phyloP scores from a whole-genome alignment of 768 basidiomycete genomes.

The Lepiota venenata region DNA sequence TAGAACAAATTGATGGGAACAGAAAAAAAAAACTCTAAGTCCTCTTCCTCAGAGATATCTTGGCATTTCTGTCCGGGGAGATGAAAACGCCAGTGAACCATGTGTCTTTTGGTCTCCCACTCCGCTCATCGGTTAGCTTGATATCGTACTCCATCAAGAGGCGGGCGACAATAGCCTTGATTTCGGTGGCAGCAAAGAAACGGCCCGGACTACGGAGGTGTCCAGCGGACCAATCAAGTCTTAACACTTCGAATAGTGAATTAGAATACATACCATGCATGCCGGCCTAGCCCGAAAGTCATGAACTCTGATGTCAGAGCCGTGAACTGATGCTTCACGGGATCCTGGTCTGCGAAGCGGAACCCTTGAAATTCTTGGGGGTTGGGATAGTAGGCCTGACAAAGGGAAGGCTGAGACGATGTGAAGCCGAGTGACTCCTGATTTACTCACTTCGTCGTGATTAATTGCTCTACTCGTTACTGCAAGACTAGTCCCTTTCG shows the following conservation, averaged over 20 bases:
- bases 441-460: constrained; percentile 14
- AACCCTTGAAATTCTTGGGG: constrained; percentile 36
- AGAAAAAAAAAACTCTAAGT: too few species aligned
- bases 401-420: not conserved
- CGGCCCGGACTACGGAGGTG: constrained; percentile 28
- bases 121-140: constrained; percentile 19
- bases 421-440: too few species aligned
- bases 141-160: constrained; percentile 38
- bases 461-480: constrained; percentile 24
- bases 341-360: constrained; percentile 28
- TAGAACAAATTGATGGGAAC: too few species aligned
- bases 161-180: constrained; percentile 45
- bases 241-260: not conserved
- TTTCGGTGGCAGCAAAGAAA: constrained; percentile 38
- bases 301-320: constrained; percentile 24
- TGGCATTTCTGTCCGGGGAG: constrained; percentile 12
- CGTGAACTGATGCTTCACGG: constrained; percentile 23
- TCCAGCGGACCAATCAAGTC: not conserved
- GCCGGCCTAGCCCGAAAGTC: constrained; percentile 31
- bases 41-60: constrained; percentile 15
- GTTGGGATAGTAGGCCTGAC: constrained; percentile 24
- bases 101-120: constrained; percentile 5
- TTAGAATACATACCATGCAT: constrained; percentile 17
- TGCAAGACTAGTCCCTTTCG: constrained; percentile 31
- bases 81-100: constrained; percentile 15